These are phyloP conservation scores for Penicillium vulpinum DNA, from an alignment of 2,329 filamentous ascomycete genomes.

Conservation along the genomic window DNA sequence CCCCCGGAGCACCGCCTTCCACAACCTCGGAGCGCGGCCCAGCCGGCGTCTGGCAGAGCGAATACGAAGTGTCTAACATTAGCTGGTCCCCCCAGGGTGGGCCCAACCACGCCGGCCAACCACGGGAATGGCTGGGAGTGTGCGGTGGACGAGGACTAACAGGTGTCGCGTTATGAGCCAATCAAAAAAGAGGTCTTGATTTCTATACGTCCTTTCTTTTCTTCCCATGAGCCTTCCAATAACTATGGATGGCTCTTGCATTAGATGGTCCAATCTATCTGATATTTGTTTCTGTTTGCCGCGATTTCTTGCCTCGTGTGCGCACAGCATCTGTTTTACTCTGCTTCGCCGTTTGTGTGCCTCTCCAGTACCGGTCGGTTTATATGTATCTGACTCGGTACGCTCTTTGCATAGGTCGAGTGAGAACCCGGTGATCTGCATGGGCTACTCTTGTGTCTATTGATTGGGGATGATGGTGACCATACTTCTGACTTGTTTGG, in stretches of 20 bases:
- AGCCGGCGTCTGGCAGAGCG: constrained; percentile 48
- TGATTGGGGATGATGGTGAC: constrained; percentile 11
- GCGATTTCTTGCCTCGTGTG: not conserved
- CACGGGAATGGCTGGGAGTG: constrained; percentile 47
- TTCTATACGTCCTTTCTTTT: constrained; percentile 6
- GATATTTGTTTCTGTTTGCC: not conserved
- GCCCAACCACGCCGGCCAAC: constrained; percentile 34
- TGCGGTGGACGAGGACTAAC: constrained; percentile 49
- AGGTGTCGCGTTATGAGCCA: constrained; percentile 43
- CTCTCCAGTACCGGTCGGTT: not conserved
- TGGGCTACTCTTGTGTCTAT: constrained; percentile 1
- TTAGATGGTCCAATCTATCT: constrained; percentile 21
- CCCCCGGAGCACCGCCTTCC: constrained; percentile 24
- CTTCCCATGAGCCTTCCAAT: constrained; percentile 1
- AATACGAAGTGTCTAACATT: constrained; percentile 50
- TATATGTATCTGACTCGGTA: not conserved
- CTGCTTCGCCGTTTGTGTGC: not conserved
- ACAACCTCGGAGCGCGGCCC: constrained; percentile 46
- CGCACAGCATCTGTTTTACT: not conserved
- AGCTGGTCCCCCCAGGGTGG: constrained; percentile 48
- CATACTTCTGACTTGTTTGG: constrained; percentile 24
- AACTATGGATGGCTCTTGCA: constrained; percentile 13
- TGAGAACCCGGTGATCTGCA: not conserved
- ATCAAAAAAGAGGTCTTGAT: constrained; percentile 11
- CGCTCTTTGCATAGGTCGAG: not conserved